phyloP scores from a whole-genome alignment of 208 protist species.

The Acanthamoeba polyphaga region DNA sequence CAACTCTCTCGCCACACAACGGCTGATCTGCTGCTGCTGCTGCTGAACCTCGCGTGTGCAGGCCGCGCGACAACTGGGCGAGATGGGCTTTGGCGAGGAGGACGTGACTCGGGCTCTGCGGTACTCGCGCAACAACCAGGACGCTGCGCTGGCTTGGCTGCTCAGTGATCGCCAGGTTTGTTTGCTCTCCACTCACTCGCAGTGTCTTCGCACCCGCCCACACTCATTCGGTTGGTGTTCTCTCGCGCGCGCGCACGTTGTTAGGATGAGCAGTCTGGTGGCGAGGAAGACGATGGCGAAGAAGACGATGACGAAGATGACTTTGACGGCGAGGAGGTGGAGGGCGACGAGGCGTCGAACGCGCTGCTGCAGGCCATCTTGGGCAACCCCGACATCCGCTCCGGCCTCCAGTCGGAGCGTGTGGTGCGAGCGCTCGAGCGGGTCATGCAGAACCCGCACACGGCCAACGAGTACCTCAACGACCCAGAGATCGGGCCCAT shows the following conservation, averaged over 20 bases:
- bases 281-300: background rate
- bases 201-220: background rate
- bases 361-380: slow-evolving; percentile 1
- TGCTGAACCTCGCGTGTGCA: background rate
- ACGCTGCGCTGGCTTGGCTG: slow-evolving; percentile 52
- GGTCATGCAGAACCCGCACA: slow-evolving; percentile 53
- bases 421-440: slow-evolving; percentile 36
- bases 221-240: background rate
- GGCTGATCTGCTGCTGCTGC: background rate
- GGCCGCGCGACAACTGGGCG: slow-evolving; percentile 23
- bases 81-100: slow-evolving; percentile 61
- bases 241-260: background rate
- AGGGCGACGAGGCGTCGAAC: background rate
- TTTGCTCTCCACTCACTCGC: too few relatives aligned
- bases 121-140: slow-evolving; percentile 46
- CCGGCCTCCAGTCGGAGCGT: slow-evolving; percentile 35
- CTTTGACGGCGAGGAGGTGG: slow-evolving; percentile 9
- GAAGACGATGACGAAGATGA: background rate
- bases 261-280: background rate
- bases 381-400: background rate
- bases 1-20: slow-evolving; percentile 33
- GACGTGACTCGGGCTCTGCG: slow-evolving; percentile 41
- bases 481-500: slow-evolving; percentile 65
- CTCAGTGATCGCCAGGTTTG: slow-evolving; percentile 53
- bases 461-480: slow-evolving; percentile 21